These are phyloP conservation scores for Capsaspora owczarzaki DNA, from an alignment of 78 protist species.

Conservation along the genomic window DNA sequence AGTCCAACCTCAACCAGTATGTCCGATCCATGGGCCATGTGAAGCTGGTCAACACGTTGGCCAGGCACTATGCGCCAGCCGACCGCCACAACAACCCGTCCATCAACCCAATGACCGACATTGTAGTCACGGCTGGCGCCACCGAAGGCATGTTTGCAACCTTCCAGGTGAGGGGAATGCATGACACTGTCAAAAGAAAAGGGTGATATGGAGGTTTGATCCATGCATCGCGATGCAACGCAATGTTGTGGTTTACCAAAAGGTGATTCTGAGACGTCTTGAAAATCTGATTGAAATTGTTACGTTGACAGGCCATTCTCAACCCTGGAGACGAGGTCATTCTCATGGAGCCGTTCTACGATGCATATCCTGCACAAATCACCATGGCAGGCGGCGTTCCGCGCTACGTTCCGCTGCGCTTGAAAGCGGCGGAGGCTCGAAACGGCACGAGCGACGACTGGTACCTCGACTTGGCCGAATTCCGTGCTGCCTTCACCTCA, in stretches of 20 bases:
- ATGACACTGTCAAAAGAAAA: too few species aligned
- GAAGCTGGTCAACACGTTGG: constrained; percentile 45
- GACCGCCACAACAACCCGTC: constrained; percentile 7
- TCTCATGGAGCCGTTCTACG: constrained; percentile 71
- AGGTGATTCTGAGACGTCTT: too few species aligned
- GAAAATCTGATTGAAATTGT: too few species aligned
- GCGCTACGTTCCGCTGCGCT: constrained; percentile 31
- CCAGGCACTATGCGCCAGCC: constrained; percentile 34
- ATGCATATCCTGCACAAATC: constrained; percentile 36
- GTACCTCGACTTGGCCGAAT: constrained; percentile 27
- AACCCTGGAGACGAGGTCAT: constrained; percentile 70
- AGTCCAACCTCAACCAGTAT: constrained; percentile 11
- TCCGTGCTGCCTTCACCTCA: constrained; percentile 29
- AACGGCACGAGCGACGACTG: constrained; percentile 18
- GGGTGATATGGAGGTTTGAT: too few species aligned
- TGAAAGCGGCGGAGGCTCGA: background rate
- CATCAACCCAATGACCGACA: constrained; percentile 42
- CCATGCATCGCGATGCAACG: too few species aligned
- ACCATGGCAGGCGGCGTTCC: constrained; percentile 49
- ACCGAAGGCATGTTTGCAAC: constrained; percentile 45
- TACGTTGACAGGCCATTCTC: too few species aligned
- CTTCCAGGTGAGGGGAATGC: constrained; percentile 15
- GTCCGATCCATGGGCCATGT: constrained; percentile 45
- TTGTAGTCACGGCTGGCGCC: constrained; percentile 51
- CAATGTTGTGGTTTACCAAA: too few species aligned